These are phyloP conservation scores for Calonectria multiphialidica DNA, from an alignment of 2,329 filamentous ascomycete genomes.

Conservation along the genomic window DNA sequence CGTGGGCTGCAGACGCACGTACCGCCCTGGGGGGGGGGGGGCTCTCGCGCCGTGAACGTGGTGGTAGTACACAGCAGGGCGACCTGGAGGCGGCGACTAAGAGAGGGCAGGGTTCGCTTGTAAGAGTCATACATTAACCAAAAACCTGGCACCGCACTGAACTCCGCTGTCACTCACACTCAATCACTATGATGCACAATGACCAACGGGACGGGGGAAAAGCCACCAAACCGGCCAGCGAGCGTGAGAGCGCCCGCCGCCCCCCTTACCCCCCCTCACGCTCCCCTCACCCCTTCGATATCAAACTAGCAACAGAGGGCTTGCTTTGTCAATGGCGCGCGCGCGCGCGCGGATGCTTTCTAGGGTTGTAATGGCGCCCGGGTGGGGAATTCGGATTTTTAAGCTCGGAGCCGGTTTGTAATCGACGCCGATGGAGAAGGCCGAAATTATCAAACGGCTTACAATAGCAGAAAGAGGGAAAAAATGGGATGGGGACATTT, in stretches of 20 bases:
- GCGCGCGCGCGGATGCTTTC: conserved; percentile 15
- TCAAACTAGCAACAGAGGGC: background rate
- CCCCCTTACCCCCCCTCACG: background rate
- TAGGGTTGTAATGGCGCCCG: background rate
- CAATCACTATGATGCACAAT: background rate
- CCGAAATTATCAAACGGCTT: conserved; percentile 37
- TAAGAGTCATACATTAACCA: conserved; percentile 39
- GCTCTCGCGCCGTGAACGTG: conserved; percentile 1
- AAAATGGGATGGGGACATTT: background rate
- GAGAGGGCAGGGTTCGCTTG: background rate
- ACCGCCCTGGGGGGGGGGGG: background rate
- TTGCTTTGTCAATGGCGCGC: conserved; percentile 24
- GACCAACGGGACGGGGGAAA: background rate
- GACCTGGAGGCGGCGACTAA: background rate
- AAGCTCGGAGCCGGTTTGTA: conserved; percentile 35
- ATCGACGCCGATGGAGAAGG: conserved; percentile 22
- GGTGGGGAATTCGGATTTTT: conserved; percentile 25
- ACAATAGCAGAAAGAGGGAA: conserved; percentile 31
- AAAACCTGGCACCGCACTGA: background rate
- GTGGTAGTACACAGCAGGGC: background rate
- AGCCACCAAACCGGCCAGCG: background rate
- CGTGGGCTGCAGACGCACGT: background rate
- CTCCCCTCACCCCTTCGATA: background rate
- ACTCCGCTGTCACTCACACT: background rate
- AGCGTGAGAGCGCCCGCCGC: too few relatives aligned